Evolutionary conservation across 176 grass and related monocot genomes (phyloP).

Genomic region (Eleusine coracana): DNA sequence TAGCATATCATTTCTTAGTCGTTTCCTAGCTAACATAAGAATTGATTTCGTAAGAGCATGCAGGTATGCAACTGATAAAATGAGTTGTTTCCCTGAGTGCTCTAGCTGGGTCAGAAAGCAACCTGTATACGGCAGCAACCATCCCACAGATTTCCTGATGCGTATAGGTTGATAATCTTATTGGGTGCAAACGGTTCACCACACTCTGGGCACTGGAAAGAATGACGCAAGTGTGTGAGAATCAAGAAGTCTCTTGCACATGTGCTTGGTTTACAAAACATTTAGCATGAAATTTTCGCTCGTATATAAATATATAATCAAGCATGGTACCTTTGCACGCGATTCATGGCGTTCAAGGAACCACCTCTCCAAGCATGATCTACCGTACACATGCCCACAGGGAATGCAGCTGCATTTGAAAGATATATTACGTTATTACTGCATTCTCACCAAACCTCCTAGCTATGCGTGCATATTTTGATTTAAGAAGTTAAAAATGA

Average conservation of each 20-base stretch:
- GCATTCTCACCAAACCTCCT: not conserved
- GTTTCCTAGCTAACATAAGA: too few species aligned
- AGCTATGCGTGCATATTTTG: not conserved
- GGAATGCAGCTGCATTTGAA: slow-evolving; percentile 15
- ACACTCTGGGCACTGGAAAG: slow-evolving; percentile 1
- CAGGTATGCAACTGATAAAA: too few species aligned
- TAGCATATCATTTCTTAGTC: too few species aligned
- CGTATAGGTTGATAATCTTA: slow-evolving; percentile 12
- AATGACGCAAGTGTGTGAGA: not conserved
- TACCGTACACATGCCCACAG: slow-evolving; percentile 22
- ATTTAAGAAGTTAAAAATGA: too few species aligned
- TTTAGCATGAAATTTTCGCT: not conserved
- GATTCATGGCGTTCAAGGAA: not conserved
- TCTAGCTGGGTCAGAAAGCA: not conserved
- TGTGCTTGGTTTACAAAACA: not conserved
- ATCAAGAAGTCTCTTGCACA: not conserved
- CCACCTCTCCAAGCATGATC: slow-evolving; percentile 23
- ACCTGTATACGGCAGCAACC: not conserved
- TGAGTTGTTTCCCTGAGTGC: too few species aligned
- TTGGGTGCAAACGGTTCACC: not conserved
- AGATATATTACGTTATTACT: not conserved
- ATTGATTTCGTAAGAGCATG: too few species aligned
- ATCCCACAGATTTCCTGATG: not conserved
- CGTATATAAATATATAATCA: not conserved
- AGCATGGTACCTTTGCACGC: not conserved